These are phyloP conservation scores for Trypanosoma rangeli DNA, from an alignment of 208 protist species.

Conservation along the genomic window DNA sequence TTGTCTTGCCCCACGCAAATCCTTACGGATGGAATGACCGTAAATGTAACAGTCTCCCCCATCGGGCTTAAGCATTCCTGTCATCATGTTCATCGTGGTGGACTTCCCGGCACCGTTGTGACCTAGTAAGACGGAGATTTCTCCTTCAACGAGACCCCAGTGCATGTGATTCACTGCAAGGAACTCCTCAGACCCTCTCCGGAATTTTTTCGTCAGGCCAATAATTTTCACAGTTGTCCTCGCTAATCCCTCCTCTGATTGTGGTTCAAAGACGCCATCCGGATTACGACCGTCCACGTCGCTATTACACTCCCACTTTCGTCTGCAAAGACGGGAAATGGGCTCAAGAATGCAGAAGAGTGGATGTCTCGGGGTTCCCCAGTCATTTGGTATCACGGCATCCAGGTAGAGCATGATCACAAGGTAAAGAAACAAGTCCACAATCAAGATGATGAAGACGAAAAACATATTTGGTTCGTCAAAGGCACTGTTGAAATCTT, in stretches of 20 bases:
- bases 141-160: constrained; percentile 46
- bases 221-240: constrained; percentile 9
- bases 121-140: constrained; percentile 73
- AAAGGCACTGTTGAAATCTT: neutral
- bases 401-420: constrained; percentile 39
- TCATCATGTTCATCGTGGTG: constrained; percentile 85
- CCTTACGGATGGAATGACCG: constrained; percentile 54
- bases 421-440: constrained; percentile 40
- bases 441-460: constrained; percentile 29
- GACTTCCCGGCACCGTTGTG: constrained; percentile 85
- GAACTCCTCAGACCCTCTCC: constrained; percentile 29
- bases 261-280: constrained; percentile 28
- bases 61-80: constrained; percentile 72
- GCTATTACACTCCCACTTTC: neutral
- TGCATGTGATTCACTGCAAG: constrained; percentile 72
- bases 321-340: neutral
- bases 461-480: constrained; percentile 21
- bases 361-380: constrained; percentile 27
- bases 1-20: constrained; percentile 54
- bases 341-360: constrained; percentile 24
- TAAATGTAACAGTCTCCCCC: constrained; percentile 77
- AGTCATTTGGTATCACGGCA: constrained; percentile 36
- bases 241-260: neutral
- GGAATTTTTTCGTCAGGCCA: constrained; percentile 19
- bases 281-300: constrained; percentile 24